phyloP scores from a whole-genome alignment of 2,329 filamentous ascomycete genomes.

The Fusarium avenaceum region DNA sequence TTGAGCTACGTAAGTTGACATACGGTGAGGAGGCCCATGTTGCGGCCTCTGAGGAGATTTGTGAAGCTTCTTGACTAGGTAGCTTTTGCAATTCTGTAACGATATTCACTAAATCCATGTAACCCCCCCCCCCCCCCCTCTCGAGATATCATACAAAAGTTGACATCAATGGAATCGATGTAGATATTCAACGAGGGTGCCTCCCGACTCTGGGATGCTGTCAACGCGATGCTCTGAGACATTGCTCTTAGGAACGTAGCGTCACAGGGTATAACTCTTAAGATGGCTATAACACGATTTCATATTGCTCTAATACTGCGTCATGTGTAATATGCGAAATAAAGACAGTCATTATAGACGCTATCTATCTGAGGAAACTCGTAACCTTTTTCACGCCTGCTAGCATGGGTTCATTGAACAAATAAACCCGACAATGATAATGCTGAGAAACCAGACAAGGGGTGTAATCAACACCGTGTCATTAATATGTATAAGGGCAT shows the following conservation, averaged over 20 bases:
- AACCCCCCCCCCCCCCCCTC: neutral
- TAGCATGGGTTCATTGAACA: slow-evolving; percentile 24
- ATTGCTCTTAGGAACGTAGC: too few species aligned
- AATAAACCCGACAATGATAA: slow-evolving; percentile 9
- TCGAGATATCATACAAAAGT: neutral
- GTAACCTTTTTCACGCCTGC: slow-evolving; percentile 22
- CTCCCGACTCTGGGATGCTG: too few species aligned
- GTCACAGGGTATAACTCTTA: too few species aligned
- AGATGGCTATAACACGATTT: neutral
- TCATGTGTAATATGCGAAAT: neutral
- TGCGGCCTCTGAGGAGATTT: slow-evolving; percentile 4
- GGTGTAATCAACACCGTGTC: slow-evolving; percentile 8
- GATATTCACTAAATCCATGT: neutral
- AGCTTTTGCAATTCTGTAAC: neutral
- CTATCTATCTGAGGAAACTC: slow-evolving; percentile 21
- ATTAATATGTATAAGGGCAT: slow-evolving; percentile 21
- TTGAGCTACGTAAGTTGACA: neutral
- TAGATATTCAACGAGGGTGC: neutral
- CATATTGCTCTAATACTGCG: neutral
- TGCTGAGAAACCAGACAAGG: slow-evolving; percentile 11
- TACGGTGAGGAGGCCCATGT: neutral
- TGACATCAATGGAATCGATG: neutral
- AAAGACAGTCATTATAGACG: slow-evolving; percentile 21
- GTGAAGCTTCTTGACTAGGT: neutral
- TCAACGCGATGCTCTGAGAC: too few species aligned